These are phyloP conservation scores for Lentinula novae-zelandiae DNA, from an alignment of 1,284 basidiomycete species.

Conservation along the genomic window DNA sequence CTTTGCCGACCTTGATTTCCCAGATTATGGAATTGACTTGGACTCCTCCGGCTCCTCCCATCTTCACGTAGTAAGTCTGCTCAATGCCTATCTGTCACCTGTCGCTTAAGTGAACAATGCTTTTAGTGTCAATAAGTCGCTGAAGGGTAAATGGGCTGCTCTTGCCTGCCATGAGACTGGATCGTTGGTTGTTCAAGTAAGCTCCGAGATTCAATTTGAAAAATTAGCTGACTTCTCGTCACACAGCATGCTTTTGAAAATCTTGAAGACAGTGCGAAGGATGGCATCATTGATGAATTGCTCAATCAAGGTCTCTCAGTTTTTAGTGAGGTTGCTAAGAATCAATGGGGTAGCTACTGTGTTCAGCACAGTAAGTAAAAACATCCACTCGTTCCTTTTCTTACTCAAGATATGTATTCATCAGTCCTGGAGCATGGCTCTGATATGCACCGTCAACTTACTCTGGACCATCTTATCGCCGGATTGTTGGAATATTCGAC, in stretches of 20 bases:
- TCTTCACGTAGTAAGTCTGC: slow-evolving; percentile 69
- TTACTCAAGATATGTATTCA: slow-evolving; percentile 1
- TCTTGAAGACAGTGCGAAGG: slow-evolving; percentile 75
- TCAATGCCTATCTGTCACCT: slow-evolving; percentile 3
- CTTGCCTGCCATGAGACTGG: slow-evolving; percentile 86
- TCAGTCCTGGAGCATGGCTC: slow-evolving; percentile 79
- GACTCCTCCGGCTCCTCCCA: slow-evolving; percentile 78
- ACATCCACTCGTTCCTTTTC: neutral
- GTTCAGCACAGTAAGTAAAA: slow-evolving; percentile 69
- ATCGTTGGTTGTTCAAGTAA: slow-evolving; percentile 76
- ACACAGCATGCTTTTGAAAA: slow-evolving; percentile 82
- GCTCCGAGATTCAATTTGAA: neutral
- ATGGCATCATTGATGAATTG: slow-evolving; percentile 75
- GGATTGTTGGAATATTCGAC: slow-evolving; percentile 74
- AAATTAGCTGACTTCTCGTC: slow-evolving; percentile 11
- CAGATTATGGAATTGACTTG: slow-evolving; percentile 83
- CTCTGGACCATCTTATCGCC: slow-evolving; percentile 66
- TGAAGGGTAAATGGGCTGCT: slow-evolving; percentile 82
- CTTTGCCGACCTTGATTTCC: neutral
- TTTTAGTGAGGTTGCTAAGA: slow-evolving; percentile 76
- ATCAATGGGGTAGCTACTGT: slow-evolving; percentile 83
- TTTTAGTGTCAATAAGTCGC: slow-evolving; percentile 71
- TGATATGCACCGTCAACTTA: slow-evolving; percentile 63
- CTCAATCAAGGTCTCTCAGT: slow-evolving; percentile 63
- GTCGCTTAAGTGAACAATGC: slow-evolving; percentile 10